A percentile compares a stretch with the other conserved stretches of the same genome.
Evolutionary conservation across 2,329 filamentous ascomycete genomes (phyloP).

Genomic region (Penicillium sp.): DNA sequence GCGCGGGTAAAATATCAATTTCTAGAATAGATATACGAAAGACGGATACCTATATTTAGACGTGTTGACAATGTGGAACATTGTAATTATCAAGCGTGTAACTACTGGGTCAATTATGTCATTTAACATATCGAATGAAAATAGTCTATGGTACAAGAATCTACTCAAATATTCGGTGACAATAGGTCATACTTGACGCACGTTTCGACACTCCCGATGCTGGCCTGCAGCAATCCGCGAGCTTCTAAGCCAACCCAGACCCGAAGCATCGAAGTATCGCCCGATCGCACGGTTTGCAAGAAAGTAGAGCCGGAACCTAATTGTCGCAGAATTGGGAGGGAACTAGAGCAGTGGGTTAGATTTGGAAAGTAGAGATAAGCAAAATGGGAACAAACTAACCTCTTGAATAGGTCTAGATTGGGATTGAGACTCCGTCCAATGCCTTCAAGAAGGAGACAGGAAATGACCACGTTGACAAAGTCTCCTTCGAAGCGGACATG

Average conservation of each 20-base stretch:
- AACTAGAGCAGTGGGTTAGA: constrained; percentile 46
- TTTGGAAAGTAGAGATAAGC: neutral
- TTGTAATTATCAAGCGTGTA: too few species aligned
- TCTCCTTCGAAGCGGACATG: constrained; percentile 94
- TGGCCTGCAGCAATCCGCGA: constrained; percentile 80
- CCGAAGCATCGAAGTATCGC: constrained; percentile 78
- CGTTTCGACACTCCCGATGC: constrained; percentile 78
- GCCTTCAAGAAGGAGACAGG: constrained; percentile 85
- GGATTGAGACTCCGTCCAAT: constrained; percentile 86
- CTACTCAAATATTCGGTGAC: constrained; percentile 68
- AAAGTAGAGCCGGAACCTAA: constrained; percentile 59
- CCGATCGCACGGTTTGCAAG: constrained; percentile 59
- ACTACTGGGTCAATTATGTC: constrained; percentile 5
- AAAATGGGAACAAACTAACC: constrained; percentile 42
- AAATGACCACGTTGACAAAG: constrained; percentile 96
- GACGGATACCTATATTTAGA: too few species aligned
- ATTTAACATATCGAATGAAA: constrained; percentile 4
- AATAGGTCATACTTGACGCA: constrained; percentile 88
- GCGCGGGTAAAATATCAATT: too few species aligned
- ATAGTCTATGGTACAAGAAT: constrained; percentile 9
- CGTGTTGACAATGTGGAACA: too few species aligned
- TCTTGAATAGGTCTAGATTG: constrained; percentile 75
- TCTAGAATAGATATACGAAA: too few species aligned
- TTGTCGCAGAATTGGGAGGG: constrained; percentile 82
- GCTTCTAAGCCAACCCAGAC: constrained; percentile 90